Conservation (phyloP, 2,329 filamentous ascomycete species). For the Aspergillus nomiae region DNA sequence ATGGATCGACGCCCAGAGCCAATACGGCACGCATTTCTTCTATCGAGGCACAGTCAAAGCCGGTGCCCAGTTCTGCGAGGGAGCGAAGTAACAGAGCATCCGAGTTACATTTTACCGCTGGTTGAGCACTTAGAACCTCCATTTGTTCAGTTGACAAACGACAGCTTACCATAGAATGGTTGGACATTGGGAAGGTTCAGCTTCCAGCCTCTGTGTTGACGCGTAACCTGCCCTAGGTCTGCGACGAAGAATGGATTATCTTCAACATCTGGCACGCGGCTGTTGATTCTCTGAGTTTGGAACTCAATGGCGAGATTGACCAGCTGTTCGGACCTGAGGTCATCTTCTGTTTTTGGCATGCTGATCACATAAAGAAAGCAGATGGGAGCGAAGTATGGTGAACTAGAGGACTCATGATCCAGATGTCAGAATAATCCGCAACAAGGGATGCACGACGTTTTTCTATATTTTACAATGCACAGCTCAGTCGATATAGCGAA, state of each 20-base stretch:
- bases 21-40: slow-evolving; percentile 27
- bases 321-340: not conserved
- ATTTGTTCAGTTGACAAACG: no score
- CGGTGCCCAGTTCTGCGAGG: slow-evolving; percentile 26
- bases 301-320: not conserved
- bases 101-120: slow-evolving; percentile 35
- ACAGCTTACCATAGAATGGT: slow-evolving; percentile 24
- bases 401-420: no score
- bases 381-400: not conserved
- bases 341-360: not conserved
- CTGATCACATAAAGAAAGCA: not conserved
- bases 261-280: not conserved
- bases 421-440: no score
- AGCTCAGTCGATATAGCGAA: no score
- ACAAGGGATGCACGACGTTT: no score
- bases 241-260: slow-evolving; percentile 25
- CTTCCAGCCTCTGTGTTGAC: slow-evolving; percentile 23
- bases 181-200: slow-evolving; percentile 18
- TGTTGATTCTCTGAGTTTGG: not conserved
- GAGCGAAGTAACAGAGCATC: slow-evolving; percentile 26
- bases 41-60: slow-evolving; percentile 33
- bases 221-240: slow-evolving; percentile 15
- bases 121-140: not conserved
- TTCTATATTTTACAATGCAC: no score
- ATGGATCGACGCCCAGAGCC: slow-evolving; percentile 26